Conservation (phyloP, 768 basidiomycete species). For the Mycena leptocephala region DNA sequence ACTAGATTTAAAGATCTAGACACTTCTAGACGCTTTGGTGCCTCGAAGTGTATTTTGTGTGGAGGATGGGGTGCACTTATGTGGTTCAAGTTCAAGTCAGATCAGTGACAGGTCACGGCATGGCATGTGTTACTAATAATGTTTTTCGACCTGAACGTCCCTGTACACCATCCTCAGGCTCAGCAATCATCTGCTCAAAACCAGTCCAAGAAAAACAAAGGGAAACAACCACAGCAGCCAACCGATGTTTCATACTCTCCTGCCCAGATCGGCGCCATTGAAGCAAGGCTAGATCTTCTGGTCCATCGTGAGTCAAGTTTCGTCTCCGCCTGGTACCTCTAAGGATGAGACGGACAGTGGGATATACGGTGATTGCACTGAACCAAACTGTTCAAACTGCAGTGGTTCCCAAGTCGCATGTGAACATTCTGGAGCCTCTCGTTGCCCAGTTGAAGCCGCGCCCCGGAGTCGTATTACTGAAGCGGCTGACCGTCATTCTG, state of each 20-base stretch:
- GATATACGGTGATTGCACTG: constrained; percentile 87
- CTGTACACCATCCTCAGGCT: constrained; percentile 58
- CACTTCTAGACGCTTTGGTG: too few species aligned
- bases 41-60: too few species aligned
- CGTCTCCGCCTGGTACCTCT: constrained; percentile 26
- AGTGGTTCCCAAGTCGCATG: constrained; percentile 80
- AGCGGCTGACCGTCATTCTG: constrained; percentile 84
- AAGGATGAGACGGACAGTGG: constrained; percentile 67
- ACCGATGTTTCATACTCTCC: constrained; percentile 60
- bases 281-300: constrained; percentile 78
- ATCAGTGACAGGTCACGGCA: not conserved
- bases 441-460: constrained; percentile 74
- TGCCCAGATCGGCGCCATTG: constrained; percentile 72
- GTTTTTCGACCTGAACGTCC: constrained; percentile 77
- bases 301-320: constrained; percentile 73
- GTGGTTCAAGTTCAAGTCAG: too few species aligned
- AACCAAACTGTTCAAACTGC: constrained; percentile 82
- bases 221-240: constrained; percentile 60
- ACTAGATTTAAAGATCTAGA: too few species aligned
- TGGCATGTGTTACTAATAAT: not conserved
- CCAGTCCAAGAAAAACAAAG: constrained; percentile 71
- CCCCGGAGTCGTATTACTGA: constrained; percentile 76
- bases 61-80: too few species aligned
- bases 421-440: constrained; percentile 74
- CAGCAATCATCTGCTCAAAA: constrained; percentile 47